These are phyloP conservation scores for Penicillium goetzii DNA, from an alignment of 495 filamentous ascomycete genomes.

Conservation along the genomic window DNA sequence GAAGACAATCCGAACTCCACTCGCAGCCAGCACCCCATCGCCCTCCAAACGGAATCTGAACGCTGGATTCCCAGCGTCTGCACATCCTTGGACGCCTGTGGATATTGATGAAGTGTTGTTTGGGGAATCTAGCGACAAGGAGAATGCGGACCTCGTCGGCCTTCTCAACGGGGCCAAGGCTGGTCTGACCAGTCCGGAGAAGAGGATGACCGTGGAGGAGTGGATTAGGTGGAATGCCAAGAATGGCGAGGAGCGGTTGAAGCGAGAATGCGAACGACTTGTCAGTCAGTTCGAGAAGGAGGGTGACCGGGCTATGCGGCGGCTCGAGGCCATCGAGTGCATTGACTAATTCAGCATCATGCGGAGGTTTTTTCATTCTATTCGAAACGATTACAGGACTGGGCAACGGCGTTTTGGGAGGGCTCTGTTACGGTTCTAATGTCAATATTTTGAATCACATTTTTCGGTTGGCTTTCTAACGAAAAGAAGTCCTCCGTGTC, in stretches of 20 bases:
- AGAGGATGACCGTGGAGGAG: slow-evolving; percentile 87
- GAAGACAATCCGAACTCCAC: slow-evolving; percentile 44
- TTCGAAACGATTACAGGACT: slow-evolving; percentile 22
- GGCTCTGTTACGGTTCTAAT: slow-evolving; percentile 10
- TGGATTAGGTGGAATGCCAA: slow-evolving; percentile 86
- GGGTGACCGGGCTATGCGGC: slow-evolving; percentile 73
- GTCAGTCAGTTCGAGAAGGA: slow-evolving; percentile 81
- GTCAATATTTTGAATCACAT: slow-evolving; percentile 8
- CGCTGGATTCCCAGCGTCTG: slow-evolving; percentile 58
- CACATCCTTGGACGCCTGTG: slow-evolving; percentile 68
- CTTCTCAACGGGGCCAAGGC: slow-evolving; percentile 52
- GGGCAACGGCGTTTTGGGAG: slow-evolving; percentile 30
- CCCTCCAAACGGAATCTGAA: slow-evolving; percentile 67
- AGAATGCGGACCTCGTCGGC: slow-evolving; percentile 55
- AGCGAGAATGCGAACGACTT: slow-evolving; percentile 77
- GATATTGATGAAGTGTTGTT: slow-evolving; percentile 68
- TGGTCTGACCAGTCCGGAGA: slow-evolving; percentile 75
- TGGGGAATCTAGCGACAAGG: slow-evolving; percentile 51
- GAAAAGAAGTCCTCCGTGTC: neutral
- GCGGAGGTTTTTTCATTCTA: slow-evolving; percentile 15
- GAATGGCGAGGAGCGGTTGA: slow-evolving; percentile 76
- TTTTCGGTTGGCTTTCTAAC: neutral
- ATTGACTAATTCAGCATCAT: slow-evolving; percentile 42
- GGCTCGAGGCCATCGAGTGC: slow-evolving; percentile 73
- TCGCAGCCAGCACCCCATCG: slow-evolving; percentile 64